Evolutionary conservation across 2,329 filamentous ascomycete genomes (phyloP), one percentile per base, ranked within the genome.

Genomic region (Coniochaeta prunicola): DNA sequence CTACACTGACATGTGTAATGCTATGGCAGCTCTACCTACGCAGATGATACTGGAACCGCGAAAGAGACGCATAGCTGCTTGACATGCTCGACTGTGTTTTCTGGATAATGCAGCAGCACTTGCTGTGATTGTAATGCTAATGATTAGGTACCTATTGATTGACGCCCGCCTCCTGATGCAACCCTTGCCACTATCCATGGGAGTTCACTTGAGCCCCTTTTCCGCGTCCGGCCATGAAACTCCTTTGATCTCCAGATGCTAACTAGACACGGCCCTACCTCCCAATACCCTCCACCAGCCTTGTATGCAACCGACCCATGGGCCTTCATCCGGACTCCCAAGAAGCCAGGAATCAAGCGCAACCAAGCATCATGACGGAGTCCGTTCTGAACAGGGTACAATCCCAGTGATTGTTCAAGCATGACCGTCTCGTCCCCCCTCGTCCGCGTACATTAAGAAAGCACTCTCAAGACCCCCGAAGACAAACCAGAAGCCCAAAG

Each of bases 81-180:
- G n/a, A n/a, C n/a, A n/a, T n/a, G n/a, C n/a, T n/a, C n/a, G n/a
- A n/a, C n/a, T n/a, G n/a, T n/a, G n/a, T n/a, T n/a, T n/a, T n/a
- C n/a, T n/a, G n/a, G n/a, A n/a, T n/a, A n/a, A n/a, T n/a, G n/a
- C n/a, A n/a, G n/a, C 45, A 50, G 45, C 45, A 50, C 24, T n/a
- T 50, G 45, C 21, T 26, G 3, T 17, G 12, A 48, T 15, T 8
- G 38, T 4, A 9, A 48, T 48, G 15, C 34, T 15, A 48, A 21
- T 2, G 5, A 21, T 10, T 48, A 3, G 17, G 9, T 13, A 28
- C 42, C 19, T 5, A 50, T 9, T 15, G 24, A 45, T 12, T 30
- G 45, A 50, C 45, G 21, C 45, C 45, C 45, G 21, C 45, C 45
- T 50, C 45, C 45, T 50, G 45, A 50, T 50, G 45, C 45, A 50